phyloP scores from a whole-genome alignment of 192 early-diverging fungal genomes.

The Gaertneriomyces sp. region DNA sequence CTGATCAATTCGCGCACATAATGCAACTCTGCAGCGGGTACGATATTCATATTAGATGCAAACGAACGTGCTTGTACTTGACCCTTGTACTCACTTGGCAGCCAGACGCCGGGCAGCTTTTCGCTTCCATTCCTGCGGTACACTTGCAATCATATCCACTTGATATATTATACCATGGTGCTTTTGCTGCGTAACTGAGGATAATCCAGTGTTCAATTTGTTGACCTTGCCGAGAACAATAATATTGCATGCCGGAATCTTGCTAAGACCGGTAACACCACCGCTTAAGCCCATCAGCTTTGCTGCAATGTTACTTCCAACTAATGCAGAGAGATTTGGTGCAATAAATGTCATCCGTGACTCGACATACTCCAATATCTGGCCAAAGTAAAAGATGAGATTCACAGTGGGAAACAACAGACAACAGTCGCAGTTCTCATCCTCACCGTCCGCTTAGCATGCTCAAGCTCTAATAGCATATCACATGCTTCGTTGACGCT shows the following conservation, averaged over 20 bases:
- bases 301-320: conserved; percentile 83
- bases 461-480: conserved; percentile 69
- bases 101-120: conserved; percentile 79
- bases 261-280: conserved; percentile 77
- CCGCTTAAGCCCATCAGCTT: conserved; percentile 88
- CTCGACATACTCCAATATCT: conserved; percentile 87
- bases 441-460: conserved; percentile 59
- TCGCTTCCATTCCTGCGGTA: conserved; percentile 70
- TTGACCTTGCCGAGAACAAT: conserved; percentile 59
- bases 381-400: background rate
- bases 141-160: conserved; percentile 62
- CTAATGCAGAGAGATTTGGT: conserved; percentile 84
- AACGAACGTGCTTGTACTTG: background rate
- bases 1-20: conserved; percentile 87
- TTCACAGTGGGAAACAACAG: background rate
- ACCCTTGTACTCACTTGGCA: conserved; percentile 58
- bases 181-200: conserved; percentile 58
- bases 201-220: conserved; percentile 64
- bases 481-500: conserved; percentile 77
- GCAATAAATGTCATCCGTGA: conserved; percentile 89
- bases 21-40: conserved; percentile 39
- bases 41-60: background rate
- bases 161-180: conserved; percentile 82
- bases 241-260: conserved; percentile 90
- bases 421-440: background rate